Percentiles rank a stretch among this genome's conserved stretches.
phyloP scores from a whole-genome alignment of 2,329 filamentous ascomycete species.

The Dothistroma septosporum region DNA sequence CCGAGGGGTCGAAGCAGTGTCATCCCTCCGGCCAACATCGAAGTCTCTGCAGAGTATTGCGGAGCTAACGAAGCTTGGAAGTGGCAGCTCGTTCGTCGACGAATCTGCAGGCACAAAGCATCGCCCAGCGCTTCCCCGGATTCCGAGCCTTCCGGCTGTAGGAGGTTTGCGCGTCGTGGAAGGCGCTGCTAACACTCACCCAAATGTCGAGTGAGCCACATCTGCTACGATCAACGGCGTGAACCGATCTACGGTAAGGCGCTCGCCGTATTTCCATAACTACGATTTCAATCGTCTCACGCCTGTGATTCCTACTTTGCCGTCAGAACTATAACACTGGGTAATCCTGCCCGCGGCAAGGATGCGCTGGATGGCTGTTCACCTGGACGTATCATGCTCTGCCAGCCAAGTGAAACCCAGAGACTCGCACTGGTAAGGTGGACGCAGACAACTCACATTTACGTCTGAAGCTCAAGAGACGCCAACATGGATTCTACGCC shows the following conservation, averaged over 20 bases:
- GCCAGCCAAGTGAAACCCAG: background rate
- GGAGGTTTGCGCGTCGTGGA: background rate
- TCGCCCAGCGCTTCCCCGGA: background rate
- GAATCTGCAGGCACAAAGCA: background rate
- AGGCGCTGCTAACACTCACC: background rate
- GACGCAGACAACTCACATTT: background rate
- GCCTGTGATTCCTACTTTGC: background rate
- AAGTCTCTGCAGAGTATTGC: too few species aligned
- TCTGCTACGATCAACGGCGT: background rate
- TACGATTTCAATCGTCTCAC: background rate
- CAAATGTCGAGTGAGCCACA: background rate
- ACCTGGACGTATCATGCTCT: background rate
- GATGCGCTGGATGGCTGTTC: background rate
- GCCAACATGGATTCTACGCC: conserved; percentile 3
- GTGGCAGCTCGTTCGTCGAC: too few species aligned
- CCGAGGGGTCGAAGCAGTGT: too few species aligned
- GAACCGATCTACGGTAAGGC: background rate
- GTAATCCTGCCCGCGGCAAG: background rate
- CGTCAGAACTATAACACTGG: background rate
- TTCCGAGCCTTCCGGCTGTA: background rate
- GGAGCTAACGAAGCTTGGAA: too few species aligned
- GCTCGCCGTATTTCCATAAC: background rate
- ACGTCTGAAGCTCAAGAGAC: background rate
- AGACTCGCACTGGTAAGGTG: conserved; percentile 4
- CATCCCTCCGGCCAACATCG: too few species aligned